phyloP scores from a whole-genome alignment of 148 eudicot genomes.

The Oxyria digyna region DNA sequence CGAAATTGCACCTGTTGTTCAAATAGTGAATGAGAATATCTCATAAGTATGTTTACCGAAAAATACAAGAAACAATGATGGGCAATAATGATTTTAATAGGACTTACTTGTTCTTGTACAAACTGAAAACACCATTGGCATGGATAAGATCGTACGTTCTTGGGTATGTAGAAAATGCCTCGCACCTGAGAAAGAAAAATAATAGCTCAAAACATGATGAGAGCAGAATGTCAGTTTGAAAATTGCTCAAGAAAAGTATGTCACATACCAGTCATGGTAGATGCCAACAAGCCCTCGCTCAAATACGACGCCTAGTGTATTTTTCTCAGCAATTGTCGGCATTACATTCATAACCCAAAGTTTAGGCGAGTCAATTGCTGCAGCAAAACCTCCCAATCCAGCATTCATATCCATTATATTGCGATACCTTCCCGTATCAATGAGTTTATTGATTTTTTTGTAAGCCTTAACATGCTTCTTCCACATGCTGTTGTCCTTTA shows the following conservation, averaged over 20 bases:
- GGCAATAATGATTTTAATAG: background rate
- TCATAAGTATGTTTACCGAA: background rate
- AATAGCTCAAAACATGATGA: constrained; percentile 1
- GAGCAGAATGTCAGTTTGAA: background rate
- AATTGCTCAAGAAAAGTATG: constrained; percentile 2
- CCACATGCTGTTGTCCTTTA: constrained; percentile 64
- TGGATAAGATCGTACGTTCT: constrained; percentile 91
- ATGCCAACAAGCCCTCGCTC: constrained; percentile 91
- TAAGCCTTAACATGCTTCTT: constrained; percentile 79
- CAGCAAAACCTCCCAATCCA: constrained; percentile 92
- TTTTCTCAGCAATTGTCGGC: constrained; percentile 76
- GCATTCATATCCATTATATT: constrained; percentile 99
- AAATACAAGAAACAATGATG: background rate
- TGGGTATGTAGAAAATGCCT: constrained; percentile 90
- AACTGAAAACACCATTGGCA: constrained; percentile 72
- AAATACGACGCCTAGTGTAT: constrained; percentile 67
- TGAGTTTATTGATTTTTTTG: constrained; percentile 51
- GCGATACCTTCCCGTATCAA: constrained; percentile 88
- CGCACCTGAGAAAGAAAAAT: constrained; percentile 51
- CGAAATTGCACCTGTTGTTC: constrained; percentile 49
- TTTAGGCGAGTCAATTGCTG: constrained; percentile 73
- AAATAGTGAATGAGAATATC: background rate
- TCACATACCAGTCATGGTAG: constrained; percentile 81
- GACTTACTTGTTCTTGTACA: constrained; percentile 81
- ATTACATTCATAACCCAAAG: constrained; percentile 98